phyloP scores from a whole-genome alignment of 805 yeast genomes.

The Kregervanrija pseudodelftensis region DNA sequence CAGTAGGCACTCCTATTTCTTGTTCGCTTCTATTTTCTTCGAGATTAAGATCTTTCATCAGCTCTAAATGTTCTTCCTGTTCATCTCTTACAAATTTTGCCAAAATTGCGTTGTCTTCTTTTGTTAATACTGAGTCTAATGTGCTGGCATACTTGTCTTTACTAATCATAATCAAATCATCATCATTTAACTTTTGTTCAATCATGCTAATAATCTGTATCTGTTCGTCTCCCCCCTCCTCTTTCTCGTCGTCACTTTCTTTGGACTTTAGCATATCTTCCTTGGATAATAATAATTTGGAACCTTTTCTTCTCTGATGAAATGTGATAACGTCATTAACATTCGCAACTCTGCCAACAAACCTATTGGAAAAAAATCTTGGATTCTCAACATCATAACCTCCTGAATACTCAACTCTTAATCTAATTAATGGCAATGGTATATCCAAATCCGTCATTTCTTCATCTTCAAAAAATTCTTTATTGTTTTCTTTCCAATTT shows the following conservation, averaged over 20 bases:
- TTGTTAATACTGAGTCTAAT: conserved; percentile 63
- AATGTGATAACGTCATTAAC: conserved; percentile 78
- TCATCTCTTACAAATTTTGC: conserved; percentile 56
- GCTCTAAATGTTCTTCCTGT: conserved; percentile 42
- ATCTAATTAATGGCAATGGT: conserved; percentile 77
- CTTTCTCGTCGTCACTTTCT: neutral
- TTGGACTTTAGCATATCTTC: conserved; percentile 22
- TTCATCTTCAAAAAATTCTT: conserved; percentile 18
- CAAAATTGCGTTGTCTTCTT: conserved; percentile 72
- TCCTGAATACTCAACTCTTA: conserved; percentile 83
- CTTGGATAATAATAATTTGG: conserved; percentile 6
- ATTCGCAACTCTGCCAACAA: conserved; percentile 88
- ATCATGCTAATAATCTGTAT: conserved; percentile 42
- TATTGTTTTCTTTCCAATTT: conserved; percentile 35
- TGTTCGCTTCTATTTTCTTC: conserved; percentile 25
- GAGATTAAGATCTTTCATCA: conserved; percentile 38
- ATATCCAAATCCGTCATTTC: conserved; percentile 28
- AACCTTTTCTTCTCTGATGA: conserved; percentile 35
- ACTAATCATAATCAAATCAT: conserved; percentile 62
- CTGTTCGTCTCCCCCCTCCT: neutral
- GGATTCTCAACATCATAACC: conserved; percentile 91
- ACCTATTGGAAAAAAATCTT: conserved; percentile 78
- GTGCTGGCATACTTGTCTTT: conserved; percentile 71
- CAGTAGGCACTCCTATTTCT: neutral
- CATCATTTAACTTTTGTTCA: conserved; percentile 51